Evolutionary conservation across 163 green algal species (phyloP).

Genomic region (Scenedesmus sp.): DNA sequence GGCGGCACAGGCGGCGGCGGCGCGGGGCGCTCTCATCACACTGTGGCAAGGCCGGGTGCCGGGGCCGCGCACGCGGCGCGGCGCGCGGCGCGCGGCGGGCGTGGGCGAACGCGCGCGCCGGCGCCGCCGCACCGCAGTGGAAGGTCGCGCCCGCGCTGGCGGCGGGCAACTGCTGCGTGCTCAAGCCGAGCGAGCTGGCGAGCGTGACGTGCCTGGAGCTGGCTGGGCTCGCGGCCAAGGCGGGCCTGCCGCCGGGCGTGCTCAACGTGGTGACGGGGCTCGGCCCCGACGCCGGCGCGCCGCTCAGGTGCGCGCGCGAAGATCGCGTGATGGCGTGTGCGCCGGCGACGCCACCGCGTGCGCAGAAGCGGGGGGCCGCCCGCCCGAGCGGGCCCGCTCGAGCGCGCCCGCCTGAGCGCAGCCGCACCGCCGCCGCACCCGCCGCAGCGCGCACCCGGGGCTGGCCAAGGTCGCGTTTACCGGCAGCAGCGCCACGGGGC

Average conservation of each 20-base stretch:
- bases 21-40: neutral
- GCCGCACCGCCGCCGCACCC: too few species aligned
- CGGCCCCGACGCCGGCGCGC: conserved; percentile 68
- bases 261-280: conserved; percentile 86
- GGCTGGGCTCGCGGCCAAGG: conserved; percentile 71
- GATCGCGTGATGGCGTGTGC: too few species aligned
- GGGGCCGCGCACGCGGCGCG: neutral
- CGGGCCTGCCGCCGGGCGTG: conserved; percentile 79
- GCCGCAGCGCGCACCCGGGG: conserved; percentile 60
- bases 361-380: too few species aligned
- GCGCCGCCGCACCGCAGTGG: conserved; percentile 64
- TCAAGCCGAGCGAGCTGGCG: conserved; percentile 90
- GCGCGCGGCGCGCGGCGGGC: too few species aligned
- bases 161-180: conserved; percentile 77
- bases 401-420: too few species aligned
- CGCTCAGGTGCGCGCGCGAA: conserved; percentile 49
- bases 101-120: too few species aligned
- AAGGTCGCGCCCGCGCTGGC: conserved; percentile 93
- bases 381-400: too few species aligned
- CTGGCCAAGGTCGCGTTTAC: conserved; percentile 94
- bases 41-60: neutral
- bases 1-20: too few species aligned
- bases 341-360: too few species aligned
- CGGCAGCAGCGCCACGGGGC: conserved; percentile 76
- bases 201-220: conserved; percentile 89